Evolutionary conservation across 1,284 basidiomycete species (phyloP), one percentile per base, ranked within the genome.

Genomic region (Puccinia horiana): DNA sequence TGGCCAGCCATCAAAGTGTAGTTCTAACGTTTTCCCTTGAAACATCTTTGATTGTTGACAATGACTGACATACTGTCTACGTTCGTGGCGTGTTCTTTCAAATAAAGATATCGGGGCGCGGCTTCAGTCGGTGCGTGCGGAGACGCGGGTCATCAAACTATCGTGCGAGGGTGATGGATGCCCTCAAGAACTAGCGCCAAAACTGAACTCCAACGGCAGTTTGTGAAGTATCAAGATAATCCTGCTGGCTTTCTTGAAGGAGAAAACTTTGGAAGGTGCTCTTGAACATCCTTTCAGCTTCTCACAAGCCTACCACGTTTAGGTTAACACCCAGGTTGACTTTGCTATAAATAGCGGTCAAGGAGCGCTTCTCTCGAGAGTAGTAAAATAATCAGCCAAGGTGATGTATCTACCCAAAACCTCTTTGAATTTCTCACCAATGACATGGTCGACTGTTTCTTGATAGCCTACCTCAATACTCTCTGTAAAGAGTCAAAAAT

Each of bases 311-410:
- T 98, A 98, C 86, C 97, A 99, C 89, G 2, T 4, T 26, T 32
- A 82, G 92, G 93, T 99, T 85, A 98, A 98, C 87, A 96, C 98
- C 87, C 96, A 98, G 87, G 90, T 96, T 84, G 97, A 99, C 86
- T 90, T 96, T 23, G 95, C 96, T 1, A 93, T 93, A 85, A 96
- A 99, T 86, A 98, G 95, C 84, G 94, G 94, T 14, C 96, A 99
- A 87, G 95, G 95, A 52, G 92, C 93, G 8, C 95, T 99, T 78
- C 91, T 99, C 67, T 92, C 94, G 35, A 92, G 94, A 23, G 95
- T 98, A 77, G 91, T 98, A 47, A 91, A 92, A 84, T 96, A 99
- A 87, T 91, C 91, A 74, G 93, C 93, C 84, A 92, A 93, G 49
- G 93, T 96, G 52, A 97, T 99, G 94, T 93, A 42, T 89, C 91